These are phyloP conservation scores for Dryas drummondii DNA, from an alignment of 306 rosid species.

Conservation along the genomic window DNA sequence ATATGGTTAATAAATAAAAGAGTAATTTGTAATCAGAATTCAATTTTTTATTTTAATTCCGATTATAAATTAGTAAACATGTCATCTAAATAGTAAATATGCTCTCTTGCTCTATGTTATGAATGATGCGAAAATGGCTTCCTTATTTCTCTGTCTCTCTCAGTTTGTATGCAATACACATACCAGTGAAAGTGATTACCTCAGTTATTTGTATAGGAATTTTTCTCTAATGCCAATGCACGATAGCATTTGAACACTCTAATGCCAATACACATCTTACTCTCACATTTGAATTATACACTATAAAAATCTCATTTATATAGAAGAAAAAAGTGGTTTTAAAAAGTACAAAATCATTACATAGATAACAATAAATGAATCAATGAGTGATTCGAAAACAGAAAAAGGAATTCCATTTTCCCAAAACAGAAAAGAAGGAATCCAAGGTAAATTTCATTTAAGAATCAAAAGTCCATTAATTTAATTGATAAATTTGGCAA, in stretches of 20 bases:
- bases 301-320: too few relatives aligned
- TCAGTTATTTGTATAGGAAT: background rate
- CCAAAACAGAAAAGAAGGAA: background rate
- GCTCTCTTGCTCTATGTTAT: background rate
- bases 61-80: too few relatives aligned
- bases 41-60: too few relatives aligned
- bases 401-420: background rate
- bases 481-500: background rate
- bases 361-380: background rate
- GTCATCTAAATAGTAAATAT: background rate
- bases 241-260: too few relatives aligned
- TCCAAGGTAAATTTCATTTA: slow-evolving; percentile 3
- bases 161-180: background rate
- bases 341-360: background rate
- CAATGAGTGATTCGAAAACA: background rate
- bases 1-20: too few relatives aligned
- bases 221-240: background rate
- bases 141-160: background rate
- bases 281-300: too few relatives aligned
- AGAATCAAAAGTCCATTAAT: background rate
- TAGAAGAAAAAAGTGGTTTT: too few relatives aligned
- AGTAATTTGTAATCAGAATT: too few relatives aligned
- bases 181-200: background rate
- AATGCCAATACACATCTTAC: too few relatives aligned
- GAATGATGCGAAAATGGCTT: background rate